Conservation (phyloP, 2,329 filamentous ascomycete genomes). For the Phialophora macrospora region DNA sequence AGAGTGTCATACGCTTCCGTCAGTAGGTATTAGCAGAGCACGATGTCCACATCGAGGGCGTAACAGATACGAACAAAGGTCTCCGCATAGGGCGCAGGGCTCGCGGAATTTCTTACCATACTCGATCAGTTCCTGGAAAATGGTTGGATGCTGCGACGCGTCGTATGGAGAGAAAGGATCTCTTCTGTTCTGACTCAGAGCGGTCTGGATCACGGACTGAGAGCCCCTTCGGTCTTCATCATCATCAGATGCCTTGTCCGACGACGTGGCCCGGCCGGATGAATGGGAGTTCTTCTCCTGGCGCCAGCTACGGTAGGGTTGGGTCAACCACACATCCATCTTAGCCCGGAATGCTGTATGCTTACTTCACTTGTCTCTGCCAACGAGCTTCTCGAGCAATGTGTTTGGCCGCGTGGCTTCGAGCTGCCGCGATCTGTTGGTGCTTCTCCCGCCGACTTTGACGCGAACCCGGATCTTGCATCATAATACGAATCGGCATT, state of each 20-base stretch:
- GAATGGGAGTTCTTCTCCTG: background rate
- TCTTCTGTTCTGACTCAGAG: conserved; percentile 10
- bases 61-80: background rate
- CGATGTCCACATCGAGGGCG: background rate
- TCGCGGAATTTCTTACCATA: background rate
- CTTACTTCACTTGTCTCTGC: conserved; percentile 5
- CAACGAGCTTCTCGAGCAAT: conserved; percentile 7
- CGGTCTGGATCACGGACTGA: background rate
- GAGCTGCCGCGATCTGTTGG: conserved; percentile 6
- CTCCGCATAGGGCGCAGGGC: background rate
- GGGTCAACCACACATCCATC: background rate
- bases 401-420: conserved; percentile 12
- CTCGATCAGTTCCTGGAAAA: conserved; percentile 15
- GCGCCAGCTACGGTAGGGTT: conserved; percentile 1
- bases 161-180: conserved; percentile 16
- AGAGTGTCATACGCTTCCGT: conserved; percentile 13
- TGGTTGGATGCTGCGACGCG: conserved; percentile 6
- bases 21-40: background rate
- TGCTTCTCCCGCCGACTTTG: conserved; percentile 3
- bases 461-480: conserved; percentile 10
- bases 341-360: background rate
- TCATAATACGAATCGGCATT: conserved; percentile 10
- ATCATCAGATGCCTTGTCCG: background rate
- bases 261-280: background rate
- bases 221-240: background rate